Evolutionary conservation across 2,329 filamentous ascomycete genomes (phyloP).

Genomic region (Chrysosporium queenslandicum): DNA sequence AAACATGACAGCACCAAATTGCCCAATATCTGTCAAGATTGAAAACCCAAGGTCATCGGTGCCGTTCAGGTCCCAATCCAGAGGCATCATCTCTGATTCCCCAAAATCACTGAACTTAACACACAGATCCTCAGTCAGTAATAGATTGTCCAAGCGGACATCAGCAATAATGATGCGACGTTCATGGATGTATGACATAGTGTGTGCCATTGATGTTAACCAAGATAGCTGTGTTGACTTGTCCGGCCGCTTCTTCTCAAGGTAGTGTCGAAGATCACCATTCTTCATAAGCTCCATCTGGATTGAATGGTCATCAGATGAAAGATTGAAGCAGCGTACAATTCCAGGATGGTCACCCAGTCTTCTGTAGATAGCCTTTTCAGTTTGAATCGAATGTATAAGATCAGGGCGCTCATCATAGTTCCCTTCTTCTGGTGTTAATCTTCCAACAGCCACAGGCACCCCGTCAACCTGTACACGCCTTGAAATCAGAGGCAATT

Average conservation of each 20-base stretch:
- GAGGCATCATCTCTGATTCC: constrained; percentile 16
- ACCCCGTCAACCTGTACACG: constrained; percentile 16
- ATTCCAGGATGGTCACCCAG: no score
- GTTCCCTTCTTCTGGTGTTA: constrained; percentile 16
- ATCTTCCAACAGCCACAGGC: constrained; percentile 10
- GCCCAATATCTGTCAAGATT: constrained; percentile 17
- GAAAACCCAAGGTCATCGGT: constrained; percentile 13
- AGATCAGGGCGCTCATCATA: constrained; percentile 16
- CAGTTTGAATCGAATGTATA: constrained; percentile 13
- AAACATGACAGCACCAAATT: constrained; percentile 14
- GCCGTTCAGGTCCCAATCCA: constrained; percentile 13
- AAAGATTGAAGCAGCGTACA: no score
- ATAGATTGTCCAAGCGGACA: constrained; percentile 18
- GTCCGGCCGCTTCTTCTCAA: constrained; percentile 7
- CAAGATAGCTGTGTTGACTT: constrained; percentile 20
- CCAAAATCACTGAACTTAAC: no score
- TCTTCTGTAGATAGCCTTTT: no score
- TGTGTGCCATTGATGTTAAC: constrained; percentile 22
- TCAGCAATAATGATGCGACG: constrained; percentile 23
- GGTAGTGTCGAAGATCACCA: constrained; percentile 21
- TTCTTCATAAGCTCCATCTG: constrained; percentile 21
- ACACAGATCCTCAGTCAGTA: constrained; percentile 11
- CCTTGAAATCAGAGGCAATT: constrained; percentile 18
- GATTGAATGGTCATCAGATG: no score
- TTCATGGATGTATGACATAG: constrained; percentile 22